A percentile compares a stretch with the other conserved stretches of the same genome.
Conservation (phyloP, 108 stramenopile species). For the Skeletonema costatum region DNA sequence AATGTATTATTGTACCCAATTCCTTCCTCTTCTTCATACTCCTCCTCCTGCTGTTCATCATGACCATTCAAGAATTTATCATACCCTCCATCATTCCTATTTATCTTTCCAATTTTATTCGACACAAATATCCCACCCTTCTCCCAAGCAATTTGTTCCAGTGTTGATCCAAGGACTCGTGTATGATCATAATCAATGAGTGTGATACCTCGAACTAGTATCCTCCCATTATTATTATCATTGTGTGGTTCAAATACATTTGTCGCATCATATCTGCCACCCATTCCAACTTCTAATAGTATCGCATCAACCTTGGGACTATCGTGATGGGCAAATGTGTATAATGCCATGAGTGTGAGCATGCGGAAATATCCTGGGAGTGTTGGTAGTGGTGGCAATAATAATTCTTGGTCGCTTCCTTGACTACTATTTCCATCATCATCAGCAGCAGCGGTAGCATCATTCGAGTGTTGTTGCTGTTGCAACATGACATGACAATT, state of each 20-base stretch:
- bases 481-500: neutral
- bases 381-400: constrained; percentile 47
- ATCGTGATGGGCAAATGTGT: constrained; percentile 57
- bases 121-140: constrained; percentile 89
- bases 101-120: constrained; percentile 42
- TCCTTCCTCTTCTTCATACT: neutral
- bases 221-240: neutral
- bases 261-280: constrained; percentile 95
- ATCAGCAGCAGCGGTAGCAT: constrained; percentile 3
- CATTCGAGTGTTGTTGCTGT: neutral
- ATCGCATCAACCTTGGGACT: constrained; percentile 67
- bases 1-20: constrained; percentile 24
- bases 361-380: constrained; percentile 92
- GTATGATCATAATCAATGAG: constrained; percentile 88
- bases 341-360: constrained; percentile 83
- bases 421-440: neutral
- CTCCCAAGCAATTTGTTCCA: constrained; percentile 94
- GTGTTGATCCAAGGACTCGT: constrained; percentile 81
- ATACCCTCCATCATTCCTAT: constrained; percentile 39
- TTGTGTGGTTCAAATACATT: constrained; percentile 73
- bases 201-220: constrained; percentile 62
- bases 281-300: constrained; percentile 93
- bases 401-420: neutral
- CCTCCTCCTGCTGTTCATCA: neutral
- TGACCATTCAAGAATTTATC: constrained; percentile 15